Evolutionary conservation across 768 basidiomycete species (phyloP).

Genomic region (Amyloporia xantha): DNA sequence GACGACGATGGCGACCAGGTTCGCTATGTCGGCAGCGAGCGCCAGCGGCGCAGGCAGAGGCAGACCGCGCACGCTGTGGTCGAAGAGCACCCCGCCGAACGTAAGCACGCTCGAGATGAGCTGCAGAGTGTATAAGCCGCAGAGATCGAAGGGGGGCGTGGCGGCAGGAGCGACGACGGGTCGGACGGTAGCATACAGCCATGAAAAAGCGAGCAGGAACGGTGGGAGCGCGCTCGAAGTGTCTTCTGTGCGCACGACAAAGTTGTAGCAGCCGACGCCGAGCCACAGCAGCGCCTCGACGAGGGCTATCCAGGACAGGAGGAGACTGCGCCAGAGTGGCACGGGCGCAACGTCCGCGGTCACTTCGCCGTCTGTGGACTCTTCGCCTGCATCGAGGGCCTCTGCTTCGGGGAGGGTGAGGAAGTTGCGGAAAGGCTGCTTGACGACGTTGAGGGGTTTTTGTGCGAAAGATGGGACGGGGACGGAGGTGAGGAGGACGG

Average conservation of each 20-base stretch:
- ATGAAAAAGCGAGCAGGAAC: slow-evolving; percentile 46
- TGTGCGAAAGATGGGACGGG: slow-evolving; percentile 15
- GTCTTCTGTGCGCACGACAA: slow-evolving; percentile 28
- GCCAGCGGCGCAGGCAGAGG: slow-evolving; percentile 33
- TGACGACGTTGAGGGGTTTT: slow-evolving; percentile 2
- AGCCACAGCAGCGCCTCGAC: slow-evolving; percentile 54
- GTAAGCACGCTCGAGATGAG: slow-evolving; percentile 40
- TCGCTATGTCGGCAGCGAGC: slow-evolving; percentile 26
- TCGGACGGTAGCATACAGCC: slow-evolving; percentile 60
- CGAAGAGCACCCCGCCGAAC: slow-evolving; percentile 49
- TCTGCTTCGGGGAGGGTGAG: slow-evolving; percentile 24
- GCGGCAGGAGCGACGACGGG: slow-evolving; percentile 45
- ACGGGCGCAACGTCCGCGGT: slow-evolving; percentile 15
- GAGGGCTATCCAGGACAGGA: slow-evolving; percentile 52
- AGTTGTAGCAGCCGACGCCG: slow-evolving; percentile 46
- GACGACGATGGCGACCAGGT: slow-evolving; percentile 37
- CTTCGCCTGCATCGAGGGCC: slow-evolving; percentile 13
- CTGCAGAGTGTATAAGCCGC: slow-evolving; percentile 48
- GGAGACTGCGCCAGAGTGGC: slow-evolving; percentile 54
- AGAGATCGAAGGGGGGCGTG: slow-evolving; percentile 59
- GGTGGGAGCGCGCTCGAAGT: slow-evolving; percentile 32
- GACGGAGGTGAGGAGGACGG: slow-evolving; percentile 11
- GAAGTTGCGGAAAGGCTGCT: slow-evolving; percentile 18
- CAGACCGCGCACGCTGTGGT: slow-evolving; percentile 35
- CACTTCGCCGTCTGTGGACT: not conserved